Conservation (phyloP, 306 rosid genomes). For the Fragaria vesca region DNA sequence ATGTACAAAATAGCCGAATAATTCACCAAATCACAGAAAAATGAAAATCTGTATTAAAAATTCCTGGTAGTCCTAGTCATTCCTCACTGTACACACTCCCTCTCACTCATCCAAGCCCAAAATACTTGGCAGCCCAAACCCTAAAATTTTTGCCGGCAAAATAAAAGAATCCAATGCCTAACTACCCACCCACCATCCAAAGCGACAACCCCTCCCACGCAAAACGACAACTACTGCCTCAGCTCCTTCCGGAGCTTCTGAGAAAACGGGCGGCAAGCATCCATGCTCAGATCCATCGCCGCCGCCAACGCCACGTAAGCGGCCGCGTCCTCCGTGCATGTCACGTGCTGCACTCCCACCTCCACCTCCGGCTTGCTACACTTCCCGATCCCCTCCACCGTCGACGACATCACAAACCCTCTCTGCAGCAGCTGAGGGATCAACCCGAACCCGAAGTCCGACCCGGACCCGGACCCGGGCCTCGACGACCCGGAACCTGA, state of each 20-base stretch:
- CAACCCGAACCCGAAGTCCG: conserved; percentile 37
- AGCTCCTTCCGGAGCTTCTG: conserved; percentile 43
- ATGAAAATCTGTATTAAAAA: background rate
- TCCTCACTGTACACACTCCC: conserved; percentile 24
- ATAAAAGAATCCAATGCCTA: conserved; percentile 14
- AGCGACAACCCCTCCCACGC: background rate
- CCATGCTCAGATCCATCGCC: conserved; percentile 52
- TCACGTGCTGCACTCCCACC: conserved; percentile 52
- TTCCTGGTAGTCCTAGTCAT: conserved; percentile 7
- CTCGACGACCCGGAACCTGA: conserved; percentile 30
- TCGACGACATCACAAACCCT: conserved; percentile 54
- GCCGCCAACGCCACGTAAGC: conserved; percentile 54
- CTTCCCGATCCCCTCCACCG: conserved; percentile 44
- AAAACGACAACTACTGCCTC: conserved; percentile 40
- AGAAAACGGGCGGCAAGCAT: conserved; percentile 46
- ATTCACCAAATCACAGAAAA: background rate
- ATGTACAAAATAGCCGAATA: background rate
- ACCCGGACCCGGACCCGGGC: conserved; percentile 34
- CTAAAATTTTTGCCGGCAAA: conserved; percentile 8
- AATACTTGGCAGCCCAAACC: conserved; percentile 22
- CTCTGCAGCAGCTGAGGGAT: conserved; percentile 21
- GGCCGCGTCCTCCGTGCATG: conserved; percentile 55
- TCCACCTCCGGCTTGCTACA: conserved; percentile 41
- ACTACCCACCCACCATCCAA: background rate
- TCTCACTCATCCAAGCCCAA: conserved; percentile 8